These are phyloP conservation scores for Diaporthe helianthi DNA, from an alignment of 2,329 filamentous ascomycete species.

Conservation along the genomic window DNA sequence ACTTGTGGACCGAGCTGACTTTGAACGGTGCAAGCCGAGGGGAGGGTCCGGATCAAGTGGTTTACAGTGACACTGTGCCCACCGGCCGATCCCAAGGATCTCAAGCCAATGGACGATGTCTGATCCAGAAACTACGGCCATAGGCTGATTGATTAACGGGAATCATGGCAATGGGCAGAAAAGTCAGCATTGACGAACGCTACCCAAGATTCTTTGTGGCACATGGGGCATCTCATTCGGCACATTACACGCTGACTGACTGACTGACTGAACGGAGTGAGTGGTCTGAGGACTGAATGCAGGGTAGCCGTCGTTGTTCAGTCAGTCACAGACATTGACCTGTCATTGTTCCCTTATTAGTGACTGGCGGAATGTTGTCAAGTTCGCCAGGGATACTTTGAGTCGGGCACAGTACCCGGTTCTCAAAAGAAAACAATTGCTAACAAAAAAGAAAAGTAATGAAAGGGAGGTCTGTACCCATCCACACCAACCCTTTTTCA, in stretches of 20 bases:
- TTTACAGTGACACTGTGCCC: constrained; percentile 26
- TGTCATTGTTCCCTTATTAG: constrained; percentile 5
- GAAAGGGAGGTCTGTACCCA: constrained; percentile 22
- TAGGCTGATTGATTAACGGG: constrained; percentile 20
- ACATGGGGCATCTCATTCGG: constrained; percentile 12
- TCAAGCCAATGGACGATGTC: constrained; percentile 16
- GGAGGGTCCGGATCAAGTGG: constrained; percentile 6
- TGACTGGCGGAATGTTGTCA: constrained; percentile 10
- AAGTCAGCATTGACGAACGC: constrained; percentile 21
- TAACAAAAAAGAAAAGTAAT: constrained; percentile 1
- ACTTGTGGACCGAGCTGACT: constrained; percentile 17
- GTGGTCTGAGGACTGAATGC: constrained; percentile 12
- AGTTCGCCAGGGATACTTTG: constrained; percentile 8
- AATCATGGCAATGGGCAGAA: constrained; percentile 18
- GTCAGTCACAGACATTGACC: constrained; percentile 25
- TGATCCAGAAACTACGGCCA: constrained; percentile 24
- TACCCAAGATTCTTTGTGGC: constrained; percentile 24
- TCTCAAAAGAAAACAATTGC: not conserved
- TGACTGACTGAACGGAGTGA: not conserved
- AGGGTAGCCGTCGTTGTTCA: constrained; percentile 3
- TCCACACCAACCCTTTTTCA: constrained; percentile 13
- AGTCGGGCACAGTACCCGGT: not conserved
- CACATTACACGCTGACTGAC: not conserved
- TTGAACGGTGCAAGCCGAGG: constrained; percentile 23
- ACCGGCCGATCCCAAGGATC: constrained; percentile 20